A percentile compares a stretch with the other conserved stretches of the same genome.
Evolutionary conservation across 768 basidiomycete genomes (phyloP).

Genomic region (Tylopilus subfusipes): DNA sequence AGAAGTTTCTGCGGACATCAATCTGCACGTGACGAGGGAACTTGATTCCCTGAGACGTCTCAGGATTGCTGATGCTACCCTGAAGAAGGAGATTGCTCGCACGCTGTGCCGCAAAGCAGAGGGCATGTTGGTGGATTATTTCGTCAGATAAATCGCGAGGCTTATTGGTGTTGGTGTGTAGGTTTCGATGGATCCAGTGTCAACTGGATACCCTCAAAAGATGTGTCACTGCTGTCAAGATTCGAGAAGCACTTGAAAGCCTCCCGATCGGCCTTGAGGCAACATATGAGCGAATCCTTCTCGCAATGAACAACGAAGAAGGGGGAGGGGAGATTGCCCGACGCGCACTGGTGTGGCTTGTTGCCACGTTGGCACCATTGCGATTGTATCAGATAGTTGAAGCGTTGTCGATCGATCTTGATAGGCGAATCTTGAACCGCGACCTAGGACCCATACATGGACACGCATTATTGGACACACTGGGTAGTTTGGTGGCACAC

Average conservation of each 20-base stretch:
- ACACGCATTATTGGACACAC: neutral
- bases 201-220: slow-evolving; percentile 7
- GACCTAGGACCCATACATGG: neutral
- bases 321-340: neutral
- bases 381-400: slow-evolving; percentile 6
- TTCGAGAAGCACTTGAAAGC: neutral
- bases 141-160: too few relatives aligned
- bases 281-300: slow-evolving; percentile 9
- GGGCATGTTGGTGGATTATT: neutral
- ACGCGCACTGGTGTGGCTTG: slow-evolving; percentile 6
- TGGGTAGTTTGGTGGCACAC: neutral
- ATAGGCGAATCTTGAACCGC: neutral
- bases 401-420: neutral
- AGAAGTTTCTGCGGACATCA: slow-evolving; percentile 2
- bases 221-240: too few relatives aligned
- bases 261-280: slow-evolving; percentile 7
- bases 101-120: neutral
- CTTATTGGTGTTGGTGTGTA: neutral
- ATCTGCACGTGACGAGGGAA: slow-evolving; percentile 1
- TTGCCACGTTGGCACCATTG: slow-evolving; percentile 1
- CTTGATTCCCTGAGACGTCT: neutral
- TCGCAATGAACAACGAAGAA: neutral
- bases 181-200: slow-evolving; percentile 19
- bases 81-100: neutral
- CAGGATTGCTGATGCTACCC: neutral